Evolutionary conservation across 192 early-diverging fungal species (phyloP).

Genomic region (Haplosporangium gracile): DNA sequence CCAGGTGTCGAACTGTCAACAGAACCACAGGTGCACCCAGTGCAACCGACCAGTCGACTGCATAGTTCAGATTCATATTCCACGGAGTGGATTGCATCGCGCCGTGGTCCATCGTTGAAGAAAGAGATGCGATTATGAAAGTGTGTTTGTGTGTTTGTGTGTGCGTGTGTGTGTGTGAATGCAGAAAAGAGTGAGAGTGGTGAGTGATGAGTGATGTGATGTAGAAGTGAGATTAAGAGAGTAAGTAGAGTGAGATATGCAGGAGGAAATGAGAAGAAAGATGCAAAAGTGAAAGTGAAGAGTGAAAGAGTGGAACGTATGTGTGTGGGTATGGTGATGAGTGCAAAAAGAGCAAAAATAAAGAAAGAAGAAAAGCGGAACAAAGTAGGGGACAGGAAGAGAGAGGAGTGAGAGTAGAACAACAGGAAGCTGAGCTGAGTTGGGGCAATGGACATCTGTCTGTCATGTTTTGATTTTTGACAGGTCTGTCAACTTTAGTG

Average conservation of each 20-base stretch:
- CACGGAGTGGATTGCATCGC: conserved; percentile 28
- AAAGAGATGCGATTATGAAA: not conserved
- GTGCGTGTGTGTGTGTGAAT: not conserved
- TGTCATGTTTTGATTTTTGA: not conserved
- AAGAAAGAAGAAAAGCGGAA: not conserved
- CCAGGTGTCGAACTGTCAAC: conserved; percentile 20
- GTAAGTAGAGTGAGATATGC: not conserved
- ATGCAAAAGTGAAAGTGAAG: not conserved
- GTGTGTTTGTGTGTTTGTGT: not conserved
- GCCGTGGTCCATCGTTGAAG: conserved; percentile 4
- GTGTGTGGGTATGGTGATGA: not conserved
- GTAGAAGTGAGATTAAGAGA: not conserved
- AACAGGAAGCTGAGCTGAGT: not conserved
- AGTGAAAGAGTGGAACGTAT: not conserved
- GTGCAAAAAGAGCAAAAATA: not conserved
- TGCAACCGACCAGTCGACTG: conserved; percentile 33
- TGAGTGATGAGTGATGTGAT: not conserved
- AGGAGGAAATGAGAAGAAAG: not conserved
- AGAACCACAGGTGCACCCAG: conserved; percentile 26
- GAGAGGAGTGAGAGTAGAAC: not conserved
- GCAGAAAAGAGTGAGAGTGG: not conserved
- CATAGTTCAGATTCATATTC: conserved; percentile 44
- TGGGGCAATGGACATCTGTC: too few relatives aligned
- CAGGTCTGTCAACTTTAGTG: not conserved
- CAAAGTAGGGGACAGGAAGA: conserved; percentile 9